phyloP scores from a whole-genome alignment of 1,139 yeast genomes.

The Arxiozyma heterogenica region DNA sequence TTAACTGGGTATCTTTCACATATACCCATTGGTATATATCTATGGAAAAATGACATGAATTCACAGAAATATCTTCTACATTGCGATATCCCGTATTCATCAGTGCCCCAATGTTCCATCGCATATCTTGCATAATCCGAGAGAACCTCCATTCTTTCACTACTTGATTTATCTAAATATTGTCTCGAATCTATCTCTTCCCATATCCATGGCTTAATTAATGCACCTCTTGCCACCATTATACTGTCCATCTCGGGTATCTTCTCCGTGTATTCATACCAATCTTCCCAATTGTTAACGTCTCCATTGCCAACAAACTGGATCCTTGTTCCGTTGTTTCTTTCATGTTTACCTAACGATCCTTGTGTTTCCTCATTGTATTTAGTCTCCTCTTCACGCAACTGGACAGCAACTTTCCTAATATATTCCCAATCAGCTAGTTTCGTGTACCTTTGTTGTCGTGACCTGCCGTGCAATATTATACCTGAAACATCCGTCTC shows the following conservation, averaged over 20 bases:
- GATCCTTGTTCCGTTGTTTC: slow-evolving; percentile 28
- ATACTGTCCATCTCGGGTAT: slow-evolving; percentile 73
- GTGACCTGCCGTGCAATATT: slow-evolving; percentile 89
- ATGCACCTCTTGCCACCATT: slow-evolving; percentile 97
- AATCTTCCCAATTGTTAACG: slow-evolving; percentile 75
- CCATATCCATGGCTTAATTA: slow-evolving; percentile 97
- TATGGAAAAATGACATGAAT: slow-evolving; percentile 83
- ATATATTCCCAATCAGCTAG: slow-evolving; percentile 93
- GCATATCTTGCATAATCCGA: slow-evolving; percentile 67
- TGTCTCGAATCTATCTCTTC: slow-evolving; percentile 90
- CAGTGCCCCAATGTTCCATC: slow-evolving; percentile 96
- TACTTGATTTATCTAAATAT: slow-evolving; percentile 80
- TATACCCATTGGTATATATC: slow-evolving; percentile 91
- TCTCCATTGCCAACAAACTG: slow-evolving; percentile 91
- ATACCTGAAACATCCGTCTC: slow-evolving; percentile 86
- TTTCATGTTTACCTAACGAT: slow-evolving; percentile 25
- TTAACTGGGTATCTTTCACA: slow-evolving; percentile 82
- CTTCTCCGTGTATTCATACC: slow-evolving; percentile 66
- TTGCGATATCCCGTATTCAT: slow-evolving; percentile 82
- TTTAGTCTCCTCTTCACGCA: slow-evolving; percentile 44
- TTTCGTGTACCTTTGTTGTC: slow-evolving; percentile 88
- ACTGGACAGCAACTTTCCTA: slow-evolving; percentile 58
- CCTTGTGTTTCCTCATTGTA: slow-evolving; percentile 31
- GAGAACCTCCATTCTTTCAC: slow-evolving; percentile 74
- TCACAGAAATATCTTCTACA: slow-evolving; percentile 92